Conservation (phyloP, 345 rosid genomes). For the Lagerstroemia speciosa region DNA sequence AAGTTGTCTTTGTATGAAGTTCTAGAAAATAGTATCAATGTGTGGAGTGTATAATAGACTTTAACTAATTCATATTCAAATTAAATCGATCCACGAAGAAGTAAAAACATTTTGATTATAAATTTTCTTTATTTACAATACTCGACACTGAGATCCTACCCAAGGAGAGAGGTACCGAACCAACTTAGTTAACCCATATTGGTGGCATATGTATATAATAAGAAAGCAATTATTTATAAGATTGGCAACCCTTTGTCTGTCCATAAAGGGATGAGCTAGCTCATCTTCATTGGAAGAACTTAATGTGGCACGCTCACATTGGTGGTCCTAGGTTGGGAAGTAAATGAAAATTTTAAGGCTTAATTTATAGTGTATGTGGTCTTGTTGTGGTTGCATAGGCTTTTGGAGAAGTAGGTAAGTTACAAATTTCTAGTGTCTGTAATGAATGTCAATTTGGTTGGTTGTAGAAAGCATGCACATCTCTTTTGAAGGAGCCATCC, state of each 20-base stretch:
- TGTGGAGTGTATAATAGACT: too few species aligned
- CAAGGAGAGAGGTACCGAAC: too few species aligned
- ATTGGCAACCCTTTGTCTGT: neutral
- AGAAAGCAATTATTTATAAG: too few species aligned
- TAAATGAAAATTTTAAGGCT: neutral
- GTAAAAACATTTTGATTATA: too few species aligned
- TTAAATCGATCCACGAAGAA: too few species aligned
- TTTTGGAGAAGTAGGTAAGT: neutral
- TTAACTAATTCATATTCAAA: too few species aligned
- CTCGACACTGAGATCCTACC: too few species aligned
- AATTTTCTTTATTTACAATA: too few species aligned
- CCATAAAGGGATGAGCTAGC: neutral
- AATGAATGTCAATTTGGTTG: slow-evolving; percentile 3
- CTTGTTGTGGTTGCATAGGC: neutral
- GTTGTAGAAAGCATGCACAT: neutral
- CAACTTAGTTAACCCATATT: too few species aligned
- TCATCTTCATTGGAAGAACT: neutral
- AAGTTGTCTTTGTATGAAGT: too few species aligned
- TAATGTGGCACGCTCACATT: neutral
- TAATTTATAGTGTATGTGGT: neutral
- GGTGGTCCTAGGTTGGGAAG: neutral
- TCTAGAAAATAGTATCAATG: too few species aligned
- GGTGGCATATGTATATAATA: too few species aligned
- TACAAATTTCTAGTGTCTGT: neutral
- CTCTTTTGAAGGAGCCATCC: neutral